Evolutionary conservation across 2,329 filamentous ascomycete genomes (phyloP), one percentile per base, ranked within the genome.

Genomic region (Pestalotiopsis sp.): DNA sequence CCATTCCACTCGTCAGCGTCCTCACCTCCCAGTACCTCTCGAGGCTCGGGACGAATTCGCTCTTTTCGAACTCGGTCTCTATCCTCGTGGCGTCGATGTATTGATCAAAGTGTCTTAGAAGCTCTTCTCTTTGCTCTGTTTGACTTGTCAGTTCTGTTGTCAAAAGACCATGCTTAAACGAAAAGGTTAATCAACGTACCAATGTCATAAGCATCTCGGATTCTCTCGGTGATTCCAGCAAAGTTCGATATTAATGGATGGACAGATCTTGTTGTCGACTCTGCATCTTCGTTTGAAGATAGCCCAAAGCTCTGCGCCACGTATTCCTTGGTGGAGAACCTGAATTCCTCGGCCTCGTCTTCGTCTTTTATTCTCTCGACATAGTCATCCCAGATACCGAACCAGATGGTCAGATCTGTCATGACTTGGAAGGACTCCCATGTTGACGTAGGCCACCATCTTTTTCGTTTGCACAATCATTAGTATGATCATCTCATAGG

Each of bases 1-100:
- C 72, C 75, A 75, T 76, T 3, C 75, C 75, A 49, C 75, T 77
- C 17, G 75, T 74, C 64, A 77, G 64, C n/a, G 72, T 73, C 49
- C 75, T 70, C n/a, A 76, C 72, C 61, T 76, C 71, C 75, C 75
- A 77, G 27, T 76, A 77, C 56, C 69, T 70, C 52, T 74, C 70
- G 23, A 76, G 56, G 36, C 65, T 72, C 0, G 73, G 74, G 11
- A 75, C 69, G 6, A 67, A 69, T 7, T 68, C 69, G 68, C 71
- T 72, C 23, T 25, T 69, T 41, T 76, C 72, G 11, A 69, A 71
- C 58, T 74, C 71, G 14, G 71, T 73, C 64, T 76, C 75, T 4
- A 77, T 69, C 20, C 39, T 64, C 9, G 74, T 77, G 1, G 75
- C 71, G 27, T 77, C 73, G 59, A 76, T 72, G 62, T 76, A 77